These are phyloP conservation scores for Marasmius oreades DNA, from an alignment of 1,284 basidiomycete species.

Conservation along the genomic window DNA sequence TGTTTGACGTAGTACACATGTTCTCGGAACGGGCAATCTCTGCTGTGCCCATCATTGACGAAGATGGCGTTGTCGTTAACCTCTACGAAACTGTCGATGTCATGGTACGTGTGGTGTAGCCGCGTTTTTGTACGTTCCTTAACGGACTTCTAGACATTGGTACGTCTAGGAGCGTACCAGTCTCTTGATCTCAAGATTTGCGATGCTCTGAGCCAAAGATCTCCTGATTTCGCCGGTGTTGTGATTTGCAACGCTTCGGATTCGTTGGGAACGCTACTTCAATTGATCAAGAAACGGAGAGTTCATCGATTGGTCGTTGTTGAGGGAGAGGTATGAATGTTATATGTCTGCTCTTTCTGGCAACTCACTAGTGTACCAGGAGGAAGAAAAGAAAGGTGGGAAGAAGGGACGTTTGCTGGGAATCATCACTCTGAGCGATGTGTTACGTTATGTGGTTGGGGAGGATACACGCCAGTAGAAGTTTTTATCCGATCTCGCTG, in stretches of 20 bases:
- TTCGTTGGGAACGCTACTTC: slow-evolving; percentile 89
- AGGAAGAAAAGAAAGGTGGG: slow-evolving; percentile 71
- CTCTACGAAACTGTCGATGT: slow-evolving; percentile 99
- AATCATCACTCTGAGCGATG: slow-evolving; percentile 89
- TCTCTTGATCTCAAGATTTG: slow-evolving; percentile 94
- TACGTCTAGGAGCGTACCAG: slow-evolving; percentile 93
- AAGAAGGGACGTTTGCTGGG: slow-evolving; percentile 85
- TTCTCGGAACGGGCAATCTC: slow-evolving; percentile 96
- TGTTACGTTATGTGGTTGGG: slow-evolving; percentile 84
- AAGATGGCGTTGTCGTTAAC: slow-evolving; percentile 92
- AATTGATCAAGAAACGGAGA: slow-evolving; percentile 88
- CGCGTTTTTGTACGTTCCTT: slow-evolving; percentile 10
- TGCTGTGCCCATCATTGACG: slow-evolving; percentile 94
- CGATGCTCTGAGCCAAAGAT: slow-evolving; percentile 89
- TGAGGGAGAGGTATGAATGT: slow-evolving; percentile 66
- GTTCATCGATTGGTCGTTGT: slow-evolving; percentile 95
- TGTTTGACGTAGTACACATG: slow-evolving; percentile 99
- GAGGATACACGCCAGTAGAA: slow-evolving; percentile 25
- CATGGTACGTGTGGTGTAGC: slow-evolving; percentile 62
- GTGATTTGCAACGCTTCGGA: slow-evolving; percentile 94
- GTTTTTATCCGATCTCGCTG: background rate
- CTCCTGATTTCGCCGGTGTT: slow-evolving; percentile 92
- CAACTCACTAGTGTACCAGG: slow-evolving; percentile 37
- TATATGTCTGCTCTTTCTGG: background rate
- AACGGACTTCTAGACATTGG: slow-evolving; percentile 68